phyloP scores from a whole-genome alignment of 2,329 filamentous ascomycete species.

The Fusarium pseudocircinatum region DNA sequence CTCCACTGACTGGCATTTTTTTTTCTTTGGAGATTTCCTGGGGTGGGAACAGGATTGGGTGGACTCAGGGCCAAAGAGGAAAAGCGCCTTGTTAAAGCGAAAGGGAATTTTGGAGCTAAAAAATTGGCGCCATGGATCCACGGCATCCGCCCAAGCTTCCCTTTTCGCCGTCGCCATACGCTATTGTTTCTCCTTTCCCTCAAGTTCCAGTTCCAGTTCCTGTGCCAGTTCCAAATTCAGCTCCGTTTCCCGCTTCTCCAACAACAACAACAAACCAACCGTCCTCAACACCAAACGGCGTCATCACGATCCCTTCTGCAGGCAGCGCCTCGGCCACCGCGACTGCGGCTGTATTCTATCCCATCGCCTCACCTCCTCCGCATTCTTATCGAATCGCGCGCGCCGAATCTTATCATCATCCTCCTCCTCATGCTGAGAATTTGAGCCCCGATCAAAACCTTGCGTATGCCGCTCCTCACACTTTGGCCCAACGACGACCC shows the following conservation, averaged over 20 bases:
- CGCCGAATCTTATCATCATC: constrained; percentile 32
- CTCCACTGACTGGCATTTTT: constrained; percentile 28
- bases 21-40: constrained; percentile 39
- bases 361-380: constrained; percentile 8
- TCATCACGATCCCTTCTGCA: constrained; percentile 22
- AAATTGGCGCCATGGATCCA: constrained; percentile 47
- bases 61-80: background rate
- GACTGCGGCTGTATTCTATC: constrained; percentile 9
- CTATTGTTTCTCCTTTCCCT: constrained; percentile 45
- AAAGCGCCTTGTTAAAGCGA: constrained; percentile 7
- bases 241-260: constrained; percentile 25
- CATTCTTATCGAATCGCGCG: constrained; percentile 29
- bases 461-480: constrained; percentile 47
- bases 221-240: constrained; percentile 12
- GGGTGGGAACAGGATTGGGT: constrained; percentile 40
- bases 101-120: constrained; percentile 49
- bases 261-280: constrained; percentile 29
- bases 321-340: constrained; percentile 23
- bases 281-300: constrained; percentile 19
- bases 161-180: constrained; percentile 46
- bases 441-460: constrained; percentile 40
- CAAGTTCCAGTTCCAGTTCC: constrained; percentile 4
- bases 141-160: constrained; percentile 48
- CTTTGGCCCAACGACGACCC: constrained; percentile 47
- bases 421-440: constrained; percentile 31